Evolutionary conservation across 2,329 filamentous ascomycete species (phyloP).

Genomic region (Bipolaris sorokiniana): DNA sequence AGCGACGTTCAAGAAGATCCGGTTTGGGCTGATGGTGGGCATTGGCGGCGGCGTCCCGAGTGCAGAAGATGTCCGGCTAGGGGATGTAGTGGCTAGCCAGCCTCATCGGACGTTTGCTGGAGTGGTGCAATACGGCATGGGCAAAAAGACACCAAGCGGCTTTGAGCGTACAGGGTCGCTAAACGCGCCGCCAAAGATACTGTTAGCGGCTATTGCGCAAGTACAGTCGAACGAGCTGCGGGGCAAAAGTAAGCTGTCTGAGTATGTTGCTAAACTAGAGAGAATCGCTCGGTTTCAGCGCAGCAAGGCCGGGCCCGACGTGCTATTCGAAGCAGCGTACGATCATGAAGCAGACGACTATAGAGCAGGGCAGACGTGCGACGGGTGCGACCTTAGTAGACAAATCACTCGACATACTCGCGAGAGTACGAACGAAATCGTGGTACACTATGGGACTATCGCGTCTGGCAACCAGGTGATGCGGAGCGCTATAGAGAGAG

Average conservation of each 20-base stretch:
- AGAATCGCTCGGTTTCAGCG: slow-evolving; percentile 14
- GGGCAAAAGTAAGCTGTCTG: background rate
- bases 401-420: slow-evolving; percentile 5
- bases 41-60: background rate
- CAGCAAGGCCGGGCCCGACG: slow-evolving; percentile 14
- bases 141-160: background rate
- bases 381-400: background rate
- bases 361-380: slow-evolving; percentile 13
- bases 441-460: slow-evolving; percentile 49
- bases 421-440: slow-evolving; percentile 18
- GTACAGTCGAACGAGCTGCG: background rate
- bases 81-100: background rate
- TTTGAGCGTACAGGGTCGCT: background rate
- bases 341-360: slow-evolving; percentile 14
- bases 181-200: slow-evolving; percentile 13
- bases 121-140: background rate
- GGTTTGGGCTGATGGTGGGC: background rate
- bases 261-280: slow-evolving; percentile 11
- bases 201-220: slow-evolving; percentile 8
- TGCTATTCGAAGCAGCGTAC: slow-evolving; percentile 25
- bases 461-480: slow-evolving; percentile 54
- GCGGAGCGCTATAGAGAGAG: slow-evolving; percentile 48
- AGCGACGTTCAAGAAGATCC: background rate
- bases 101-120: background rate
- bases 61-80: background rate